Conservation (phyloP, 805 yeast species). For the Saccharomycopsis oosterbeekiorum region DNA sequence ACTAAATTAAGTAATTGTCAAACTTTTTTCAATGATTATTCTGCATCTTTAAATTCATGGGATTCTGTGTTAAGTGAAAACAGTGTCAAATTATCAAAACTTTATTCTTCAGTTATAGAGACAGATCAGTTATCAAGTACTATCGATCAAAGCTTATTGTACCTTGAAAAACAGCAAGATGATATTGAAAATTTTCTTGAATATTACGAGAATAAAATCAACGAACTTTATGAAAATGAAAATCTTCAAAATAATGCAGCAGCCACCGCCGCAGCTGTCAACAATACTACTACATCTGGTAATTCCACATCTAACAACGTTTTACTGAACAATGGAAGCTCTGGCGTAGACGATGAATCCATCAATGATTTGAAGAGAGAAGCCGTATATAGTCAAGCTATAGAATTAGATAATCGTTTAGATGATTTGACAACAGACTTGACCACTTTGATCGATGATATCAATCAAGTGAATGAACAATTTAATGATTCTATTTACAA, state of each 20-base stretch:
- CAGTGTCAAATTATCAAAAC: slow-evolving; percentile 71
- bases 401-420: slow-evolving; percentile 69
- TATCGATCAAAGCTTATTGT: slow-evolving; percentile 78
- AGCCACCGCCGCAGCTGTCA: slow-evolving; percentile 22
- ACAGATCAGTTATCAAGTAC: slow-evolving; percentile 81
- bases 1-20: slow-evolving; percentile 68
- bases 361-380: slow-evolving; percentile 75
- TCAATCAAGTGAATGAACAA: slow-evolving; percentile 73
- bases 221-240: slow-evolving; percentile 23
- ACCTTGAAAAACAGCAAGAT: slow-evolving; percentile 85
- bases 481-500: slow-evolving; percentile 52
- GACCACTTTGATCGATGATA: slow-evolving; percentile 65
- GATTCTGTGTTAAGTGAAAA: slow-evolving; percentile 75
- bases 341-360: slow-evolving; percentile 26
- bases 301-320: not conserved
- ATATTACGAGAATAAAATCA: slow-evolving; percentile 72
- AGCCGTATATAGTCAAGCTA: slow-evolving; percentile 82
- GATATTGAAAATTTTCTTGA: slow-evolving; percentile 77
- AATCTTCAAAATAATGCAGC: slow-evolving; percentile 29
- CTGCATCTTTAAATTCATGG: slow-evolving; percentile 73
- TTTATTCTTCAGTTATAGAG: slow-evolving; percentile 65
- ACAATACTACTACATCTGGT: slow-evolving; percentile 20
- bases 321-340: slow-evolving; percentile 19
- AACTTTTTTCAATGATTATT: slow-evolving; percentile 62
- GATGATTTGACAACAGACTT: slow-evolving; percentile 70